phyloP scores from a whole-genome alignment of 2,329 filamentous ascomycete genomes.

The Torrubiella hemipterigena region DNA sequence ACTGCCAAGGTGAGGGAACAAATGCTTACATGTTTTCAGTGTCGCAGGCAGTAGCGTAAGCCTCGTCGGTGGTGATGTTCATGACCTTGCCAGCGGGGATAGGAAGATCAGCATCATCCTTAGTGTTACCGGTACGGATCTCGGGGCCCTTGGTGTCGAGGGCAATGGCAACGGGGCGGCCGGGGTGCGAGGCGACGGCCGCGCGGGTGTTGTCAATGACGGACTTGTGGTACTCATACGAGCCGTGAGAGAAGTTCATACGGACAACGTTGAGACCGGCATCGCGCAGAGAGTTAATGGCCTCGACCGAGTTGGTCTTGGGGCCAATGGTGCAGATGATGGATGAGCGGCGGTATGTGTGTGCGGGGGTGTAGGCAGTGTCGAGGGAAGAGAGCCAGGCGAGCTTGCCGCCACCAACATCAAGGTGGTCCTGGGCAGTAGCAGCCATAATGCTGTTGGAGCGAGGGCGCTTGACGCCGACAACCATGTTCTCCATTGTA shows the following conservation, averaged over 20 bases:
- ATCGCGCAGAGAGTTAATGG: constrained; percentile 86
- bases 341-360: constrained; percentile 89
- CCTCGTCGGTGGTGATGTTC: constrained; percentile 94
- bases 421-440: constrained; percentile 77
- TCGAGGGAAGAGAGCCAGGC: constrained; percentile 62
- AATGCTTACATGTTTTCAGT: constrained; percentile 78
- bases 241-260: constrained; percentile 89
- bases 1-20: constrained; percentile 1
- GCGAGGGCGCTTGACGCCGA: constrained; percentile 16
- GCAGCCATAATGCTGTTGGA: constrained; percentile 36
- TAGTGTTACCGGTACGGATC: constrained; percentile 54
- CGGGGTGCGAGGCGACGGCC: constrained; percentile 65
- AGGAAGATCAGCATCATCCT: constrained; percentile 80
- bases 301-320: constrained; percentile 97
- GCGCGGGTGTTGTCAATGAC: constrained; percentile 92
- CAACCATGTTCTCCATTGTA: no score
- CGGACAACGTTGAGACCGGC: constrained; percentile 95
- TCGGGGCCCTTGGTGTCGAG: constrained; percentile 60
- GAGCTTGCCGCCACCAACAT: constrained; percentile 60
- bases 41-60: constrained; percentile 75
- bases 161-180: constrained; percentile 89
- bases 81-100: constrained; percentile 74
- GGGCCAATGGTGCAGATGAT: constrained; percentile 99
- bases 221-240: constrained; percentile 93
- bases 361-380: constrained; percentile 75